phyloP scores from a whole-genome alignment of 306 rosid genomes.

The Gillenia trifoliata region DNA sequence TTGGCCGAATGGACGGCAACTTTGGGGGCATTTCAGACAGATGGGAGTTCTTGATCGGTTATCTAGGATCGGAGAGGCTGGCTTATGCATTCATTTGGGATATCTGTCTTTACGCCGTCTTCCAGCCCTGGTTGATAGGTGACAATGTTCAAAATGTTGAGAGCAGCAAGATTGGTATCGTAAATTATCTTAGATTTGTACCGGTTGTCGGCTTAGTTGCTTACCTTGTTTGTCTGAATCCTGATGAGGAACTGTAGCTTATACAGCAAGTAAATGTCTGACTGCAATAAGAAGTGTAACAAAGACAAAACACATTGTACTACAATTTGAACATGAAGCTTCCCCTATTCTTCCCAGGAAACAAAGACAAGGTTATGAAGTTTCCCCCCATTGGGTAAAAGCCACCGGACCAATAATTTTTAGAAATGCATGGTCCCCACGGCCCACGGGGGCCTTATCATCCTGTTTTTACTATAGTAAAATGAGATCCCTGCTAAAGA shows the following conservation, averaged over 20 bases:
- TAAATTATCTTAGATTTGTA: constrained; percentile 64
- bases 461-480: too few species aligned
- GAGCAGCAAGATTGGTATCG: constrained; percentile 41
- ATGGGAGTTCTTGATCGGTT: constrained; percentile 61
- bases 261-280: background rate
- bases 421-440: background rate
- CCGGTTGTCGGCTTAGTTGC: constrained; percentile 73
- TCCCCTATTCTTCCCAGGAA: background rate
- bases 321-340: background rate
- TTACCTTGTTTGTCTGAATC: constrained; percentile 68
- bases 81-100: constrained; percentile 98
- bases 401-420: background rate
- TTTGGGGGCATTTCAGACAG: constrained; percentile 72
- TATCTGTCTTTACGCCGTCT: constrained; percentile 62
- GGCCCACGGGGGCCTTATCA: too few species aligned
- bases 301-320: background rate
- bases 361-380: background rate
- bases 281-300: background rate
- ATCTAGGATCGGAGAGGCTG: constrained; percentile 79
- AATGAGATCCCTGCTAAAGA: too few species aligned
- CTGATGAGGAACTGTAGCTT: constrained; percentile 30
- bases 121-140: constrained; percentile 91
- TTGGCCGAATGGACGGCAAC: constrained; percentile 56
- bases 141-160: constrained; percentile 71
- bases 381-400: constrained; percentile 1